A percentile compares a stretch with the other conserved stretches of the same genome.
phyloP scores from a whole-genome alignment of 2,329 filamentous ascomycete species.

The Talaromyces sp. region DNA sequence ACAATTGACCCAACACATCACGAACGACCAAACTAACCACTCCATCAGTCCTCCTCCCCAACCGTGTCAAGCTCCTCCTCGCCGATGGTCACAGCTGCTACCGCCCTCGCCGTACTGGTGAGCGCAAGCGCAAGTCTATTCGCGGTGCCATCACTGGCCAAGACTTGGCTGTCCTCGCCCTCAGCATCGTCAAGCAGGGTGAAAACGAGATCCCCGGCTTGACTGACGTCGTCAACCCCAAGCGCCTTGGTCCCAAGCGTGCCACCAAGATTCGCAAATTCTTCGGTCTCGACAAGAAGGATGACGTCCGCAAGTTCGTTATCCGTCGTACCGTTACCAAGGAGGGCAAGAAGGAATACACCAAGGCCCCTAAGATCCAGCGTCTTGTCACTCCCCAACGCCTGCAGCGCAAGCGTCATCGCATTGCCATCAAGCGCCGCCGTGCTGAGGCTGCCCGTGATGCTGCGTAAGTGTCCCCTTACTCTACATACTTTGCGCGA shows the following conservation, averaged over 20 bases:
- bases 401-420: constrained; percentile 99
- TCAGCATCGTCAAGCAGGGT: constrained; percentile 97
- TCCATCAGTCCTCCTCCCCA: constrained; percentile 71
- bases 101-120: constrained; percentile 92
- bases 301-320: constrained; percentile 99
- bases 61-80: constrained; percentile 96
- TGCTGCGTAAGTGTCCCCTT: constrained; percentile 83
- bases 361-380: constrained; percentile 99
- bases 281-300: constrained; percentile 99
- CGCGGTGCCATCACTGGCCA: constrained; percentile 97
- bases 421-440: constrained; percentile 96
- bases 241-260: constrained; percentile 98
- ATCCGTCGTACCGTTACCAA: constrained; percentile 96
- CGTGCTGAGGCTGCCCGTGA: constrained; percentile 97
- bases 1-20: too few species aligned
- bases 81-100: constrained; percentile 96
- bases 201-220: constrained; percentile 90
- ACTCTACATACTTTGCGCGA: neutral
- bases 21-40: constrained; percentile 26
- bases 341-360: constrained; percentile 97
- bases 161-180: constrained; percentile 91
- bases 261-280: constrained; percentile 99
- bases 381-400: constrained; percentile 98
- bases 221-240: constrained; percentile 97
- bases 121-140: constrained; percentile 99